Percentiles rank a stretch among this genome's conserved stretches.
phyloP scores from a whole-genome alignment of 306 rosid genomes.

The Neltuma alba region DNA sequence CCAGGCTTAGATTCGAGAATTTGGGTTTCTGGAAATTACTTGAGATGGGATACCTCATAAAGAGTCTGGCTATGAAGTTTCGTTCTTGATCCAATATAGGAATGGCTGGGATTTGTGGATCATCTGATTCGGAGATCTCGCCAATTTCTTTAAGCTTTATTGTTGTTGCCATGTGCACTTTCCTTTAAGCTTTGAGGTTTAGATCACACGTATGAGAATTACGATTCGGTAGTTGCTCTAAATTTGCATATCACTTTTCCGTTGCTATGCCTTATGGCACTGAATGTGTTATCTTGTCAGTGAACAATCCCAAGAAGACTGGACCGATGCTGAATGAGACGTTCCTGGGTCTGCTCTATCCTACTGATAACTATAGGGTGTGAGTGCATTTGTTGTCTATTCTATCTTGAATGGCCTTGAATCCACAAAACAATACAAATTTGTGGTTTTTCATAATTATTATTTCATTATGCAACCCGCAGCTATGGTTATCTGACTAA shows the following conservation, averaged over 20 bases:
- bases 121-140: not conserved
- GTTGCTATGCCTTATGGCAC: constrained; percentile 3
- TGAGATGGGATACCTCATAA: not conserved
- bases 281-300: constrained; percentile 46
- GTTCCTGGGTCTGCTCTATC: constrained; percentile 90
- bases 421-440: not conserved
- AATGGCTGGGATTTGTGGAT: not conserved
- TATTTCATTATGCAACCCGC: constrained; percentile 27
- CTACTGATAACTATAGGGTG: constrained; percentile 95
- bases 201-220: not conserved
- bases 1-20: not conserved
- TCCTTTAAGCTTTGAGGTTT: not conserved
- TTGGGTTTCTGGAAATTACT: not conserved
- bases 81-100: constrained; percentile 5
- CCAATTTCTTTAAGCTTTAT: not conserved
- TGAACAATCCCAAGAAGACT: constrained; percentile 88
- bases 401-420: constrained; percentile 12
- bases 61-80: not conserved
- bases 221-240: not conserved
- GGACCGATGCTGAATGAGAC: constrained; percentile 89
- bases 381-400: constrained; percentile 49
- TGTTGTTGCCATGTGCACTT: not conserved
- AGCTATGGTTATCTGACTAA: constrained; percentile 95
- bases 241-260: not conserved
- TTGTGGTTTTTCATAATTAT: not conserved